Conservation (phyloP, 1,139 yeast species). For the Candida buenavistaensis region DNA sequence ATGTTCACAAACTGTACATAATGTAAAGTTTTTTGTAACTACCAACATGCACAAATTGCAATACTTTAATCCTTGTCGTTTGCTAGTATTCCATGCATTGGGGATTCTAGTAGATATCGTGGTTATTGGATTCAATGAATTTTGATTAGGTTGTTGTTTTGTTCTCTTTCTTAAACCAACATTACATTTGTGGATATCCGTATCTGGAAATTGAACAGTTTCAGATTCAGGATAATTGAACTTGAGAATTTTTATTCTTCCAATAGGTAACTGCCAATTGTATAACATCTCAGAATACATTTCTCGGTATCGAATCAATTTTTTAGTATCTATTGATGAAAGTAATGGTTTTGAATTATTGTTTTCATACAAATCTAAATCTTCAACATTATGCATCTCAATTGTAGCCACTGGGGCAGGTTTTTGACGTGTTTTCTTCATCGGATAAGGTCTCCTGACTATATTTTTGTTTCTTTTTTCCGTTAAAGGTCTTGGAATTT, state of each 20-base stretch:
- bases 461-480: conserved; percentile 15
- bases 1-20: conserved; percentile 78
- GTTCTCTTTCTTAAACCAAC: conserved; percentile 39
- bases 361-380: conserved; percentile 55
- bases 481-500: conserved; percentile 1
- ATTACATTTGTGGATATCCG: conserved; percentile 39
- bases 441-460: conserved; percentile 6
- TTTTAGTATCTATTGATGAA: conserved; percentile 45
- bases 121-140: conserved; percentile 26
- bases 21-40: conserved; percentile 60
- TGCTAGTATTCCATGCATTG: conserved; percentile 37
- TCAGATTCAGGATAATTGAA: conserved; percentile 51
- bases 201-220: conserved; percentile 19
- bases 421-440: conserved; percentile 13
- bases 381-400: conserved; percentile 56
- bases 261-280: conserved; percentile 80
- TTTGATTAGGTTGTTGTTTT: conserved; percentile 19
- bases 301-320: conserved; percentile 54
- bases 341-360: conserved; percentile 47
- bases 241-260: conserved; percentile 75
- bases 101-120: conserved; percentile 21
- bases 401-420: conserved; percentile 46
- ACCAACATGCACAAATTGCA: conserved; percentile 69
- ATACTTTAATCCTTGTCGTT: conserved; percentile 29
- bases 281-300: conserved; percentile 81